Percentiles rank a stretch among this genome's conserved stretches.
These are phyloP conservation scores for Volvox reticuliferus DNA, from an alignment of 139 green algal genomes.

Conservation along the genomic window DNA sequence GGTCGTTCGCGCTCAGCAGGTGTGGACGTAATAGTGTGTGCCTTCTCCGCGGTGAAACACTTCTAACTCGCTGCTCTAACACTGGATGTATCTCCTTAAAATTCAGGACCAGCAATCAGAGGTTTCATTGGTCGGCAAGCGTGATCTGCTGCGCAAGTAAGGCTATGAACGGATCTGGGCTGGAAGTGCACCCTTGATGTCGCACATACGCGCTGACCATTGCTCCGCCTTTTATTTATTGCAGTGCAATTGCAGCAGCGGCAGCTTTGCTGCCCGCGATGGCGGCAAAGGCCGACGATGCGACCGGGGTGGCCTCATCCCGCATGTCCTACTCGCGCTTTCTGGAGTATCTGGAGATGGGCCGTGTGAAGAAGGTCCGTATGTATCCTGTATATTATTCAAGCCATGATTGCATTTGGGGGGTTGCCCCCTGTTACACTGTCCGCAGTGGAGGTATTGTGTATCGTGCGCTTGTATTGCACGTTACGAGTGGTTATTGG, in stretches of 20 bases:
- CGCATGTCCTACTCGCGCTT: conserved; percentile 99
- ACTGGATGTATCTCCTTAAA: background rate
- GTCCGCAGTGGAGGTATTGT: no score
- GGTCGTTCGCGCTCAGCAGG: conserved; percentile 50
- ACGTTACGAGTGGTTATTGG: no score
- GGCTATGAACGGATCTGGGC: background rate
- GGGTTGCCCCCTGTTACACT: no score
- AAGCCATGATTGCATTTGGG: no score
- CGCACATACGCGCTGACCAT: no score
- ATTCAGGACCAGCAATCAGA: background rate
- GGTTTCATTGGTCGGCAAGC: conserved; percentile 29
- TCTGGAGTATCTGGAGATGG: conserved; percentile 99
- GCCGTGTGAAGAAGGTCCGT: conserved; percentile 98
- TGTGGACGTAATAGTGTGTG: background rate
- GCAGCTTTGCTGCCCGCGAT: conserved; percentile 37
- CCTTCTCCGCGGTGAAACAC: background rate
- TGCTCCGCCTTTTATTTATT: background rate
- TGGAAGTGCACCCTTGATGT: background rate
- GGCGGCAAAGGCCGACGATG: conserved; percentile 63
- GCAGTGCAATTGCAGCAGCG: conserved; percentile 54
- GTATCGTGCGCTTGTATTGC: no score
- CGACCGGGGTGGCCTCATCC: conserved; percentile 90
- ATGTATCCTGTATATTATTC: no score
- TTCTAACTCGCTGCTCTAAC: background rate
- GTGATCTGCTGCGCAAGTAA: conserved; percentile 54